Evolutionary conservation across 345 rosid species (phyloP), one percentile per base, ranked within the genome.

Genomic region (Iberis pinnata): DNA sequence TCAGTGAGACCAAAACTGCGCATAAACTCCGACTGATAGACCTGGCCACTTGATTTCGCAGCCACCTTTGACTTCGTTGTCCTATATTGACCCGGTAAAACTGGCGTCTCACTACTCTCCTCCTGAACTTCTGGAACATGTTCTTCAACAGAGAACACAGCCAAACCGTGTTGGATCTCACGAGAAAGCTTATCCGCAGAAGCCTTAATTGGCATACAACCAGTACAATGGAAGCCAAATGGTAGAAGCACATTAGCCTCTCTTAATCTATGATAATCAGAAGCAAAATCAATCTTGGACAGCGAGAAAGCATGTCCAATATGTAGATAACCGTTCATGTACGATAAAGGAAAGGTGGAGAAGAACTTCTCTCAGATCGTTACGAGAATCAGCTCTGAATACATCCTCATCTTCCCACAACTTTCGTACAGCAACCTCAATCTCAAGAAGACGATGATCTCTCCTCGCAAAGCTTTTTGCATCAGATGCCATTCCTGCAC

Each of bases 141-240:
- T 12, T 61, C 63, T 49, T 70, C 70, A n/a, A 56, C 63, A 42
- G 64, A 25, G 27, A 90, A 90, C 4, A 71, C 65, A 0, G 96
- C 98, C 98, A 43, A 73, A 90, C 70, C n/a, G n/a, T 57, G 62
- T 20, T 80, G 39, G 14, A 84, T 76, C 70, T 90, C 98, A 18
- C 93, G 71, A 6, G 70, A 66, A 56, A 90, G 92, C 52, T 90
- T 90, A 74, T 84, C 98, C 4, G 98, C 98, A 1, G 96, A 79
- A 29, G 98, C 98, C 78, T 89, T 87, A 25, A 89, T 89, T 3
- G 96, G 98, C 96, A 89, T 89, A 35, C n/a, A n/a, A n/a, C 98
- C 98, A 17, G 98, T 89, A 58, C 96, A 86, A 55, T 89, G 97
- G 47, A 89, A 89, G 29, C 73, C 96, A 70, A 89, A 89, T 0